phyloP scores from a whole-genome alignment of 768 basidiomycete species.

The Tephrocybe rancida region DNA sequence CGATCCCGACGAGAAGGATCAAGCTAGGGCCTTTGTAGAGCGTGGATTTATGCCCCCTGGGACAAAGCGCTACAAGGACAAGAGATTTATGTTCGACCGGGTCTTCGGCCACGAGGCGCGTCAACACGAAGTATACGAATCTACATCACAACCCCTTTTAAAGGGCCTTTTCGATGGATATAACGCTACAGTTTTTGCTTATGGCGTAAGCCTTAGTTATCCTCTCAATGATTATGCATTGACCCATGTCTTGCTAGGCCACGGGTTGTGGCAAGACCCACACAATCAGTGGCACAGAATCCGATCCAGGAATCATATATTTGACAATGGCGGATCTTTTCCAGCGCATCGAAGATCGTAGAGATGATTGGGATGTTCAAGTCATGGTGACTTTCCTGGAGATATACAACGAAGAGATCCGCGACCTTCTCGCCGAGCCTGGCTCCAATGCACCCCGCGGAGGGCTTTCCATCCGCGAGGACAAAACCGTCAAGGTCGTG shows the following conservation, averaged over 20 bases:
- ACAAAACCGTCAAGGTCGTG: constrained; percentile 89
- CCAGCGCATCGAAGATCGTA: constrained; percentile 85
- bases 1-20: constrained; percentile 92
- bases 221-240: constrained; percentile 16
- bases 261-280: constrained; percentile 99
- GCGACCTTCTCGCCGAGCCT: constrained; percentile 86
- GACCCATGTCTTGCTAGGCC: constrained; percentile 55
- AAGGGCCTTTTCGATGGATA: constrained; percentile 89
- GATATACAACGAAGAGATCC: constrained; percentile 99
- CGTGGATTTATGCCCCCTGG: constrained; percentile 85
- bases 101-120: constrained; percentile 83
- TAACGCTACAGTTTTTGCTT: constrained; percentile 98
- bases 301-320: constrained; percentile 93
- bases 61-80: constrained; percentile 94
- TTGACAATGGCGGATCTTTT: constrained; percentile 98
- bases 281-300: constrained; percentile 92
- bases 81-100: constrained; percentile 94
- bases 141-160: constrained; percentile 85
- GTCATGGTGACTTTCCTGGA: constrained; percentile 96
- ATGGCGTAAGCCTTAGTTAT: constrained; percentile 64
- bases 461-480: constrained; percentile 92
- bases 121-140: constrained; percentile 87
- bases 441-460: constrained; percentile 68
- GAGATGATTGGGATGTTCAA: constrained; percentile 82
- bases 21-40: constrained; percentile 76